These are phyloP conservation scores for Chondrostereum purpureum DNA, from an alignment of 1,284 basidiomycete species.

Conservation along the genomic window DNA sequence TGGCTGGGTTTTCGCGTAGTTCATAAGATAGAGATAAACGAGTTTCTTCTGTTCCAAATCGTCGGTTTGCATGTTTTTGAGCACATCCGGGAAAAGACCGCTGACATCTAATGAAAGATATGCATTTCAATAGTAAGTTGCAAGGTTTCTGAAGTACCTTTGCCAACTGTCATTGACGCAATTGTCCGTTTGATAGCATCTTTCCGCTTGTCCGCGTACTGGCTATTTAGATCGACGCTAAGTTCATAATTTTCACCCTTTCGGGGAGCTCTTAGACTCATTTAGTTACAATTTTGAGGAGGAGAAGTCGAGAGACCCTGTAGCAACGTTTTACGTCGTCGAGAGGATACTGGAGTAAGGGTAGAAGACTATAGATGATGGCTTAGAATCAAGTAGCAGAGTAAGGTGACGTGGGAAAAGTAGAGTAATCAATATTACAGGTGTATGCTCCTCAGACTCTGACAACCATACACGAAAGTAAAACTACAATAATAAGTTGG, in stretches of 20 bases:
- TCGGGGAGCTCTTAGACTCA: slow-evolving; percentile 61
- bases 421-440: too few relatives aligned
- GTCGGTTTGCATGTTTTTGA: slow-evolving; percentile 98
- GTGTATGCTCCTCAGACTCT: too few relatives aligned
- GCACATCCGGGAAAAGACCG: slow-evolving; percentile 94
- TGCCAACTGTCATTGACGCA: slow-evolving; percentile 94
- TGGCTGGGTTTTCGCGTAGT: slow-evolving; percentile 97
- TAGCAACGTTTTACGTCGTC: too few relatives aligned
- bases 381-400: too few relatives aligned
- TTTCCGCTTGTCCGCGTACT: slow-evolving; percentile 92
- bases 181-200: slow-evolving; percentile 98
- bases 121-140: slow-evolving; percentile 4
- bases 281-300: slow-evolving; percentile 21
- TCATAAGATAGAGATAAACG: slow-evolving; percentile 97
- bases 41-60: slow-evolving; percentile 96
- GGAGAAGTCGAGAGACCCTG: slow-evolving; percentile 4
- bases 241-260: slow-evolving; percentile 95
- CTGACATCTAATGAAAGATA: slow-evolving; percentile 67
- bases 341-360: too few relatives aligned
- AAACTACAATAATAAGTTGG: too few relatives aligned
- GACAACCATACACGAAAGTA: too few relatives aligned
- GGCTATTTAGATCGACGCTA: slow-evolving; percentile 90
- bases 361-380: too few relatives aligned
- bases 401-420: too few relatives aligned
- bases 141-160: slow-evolving; percentile 44